Evolutionary conservation across 176 grass and related monocot genomes (phyloP).

Genomic region (Poa pratensis): DNA sequence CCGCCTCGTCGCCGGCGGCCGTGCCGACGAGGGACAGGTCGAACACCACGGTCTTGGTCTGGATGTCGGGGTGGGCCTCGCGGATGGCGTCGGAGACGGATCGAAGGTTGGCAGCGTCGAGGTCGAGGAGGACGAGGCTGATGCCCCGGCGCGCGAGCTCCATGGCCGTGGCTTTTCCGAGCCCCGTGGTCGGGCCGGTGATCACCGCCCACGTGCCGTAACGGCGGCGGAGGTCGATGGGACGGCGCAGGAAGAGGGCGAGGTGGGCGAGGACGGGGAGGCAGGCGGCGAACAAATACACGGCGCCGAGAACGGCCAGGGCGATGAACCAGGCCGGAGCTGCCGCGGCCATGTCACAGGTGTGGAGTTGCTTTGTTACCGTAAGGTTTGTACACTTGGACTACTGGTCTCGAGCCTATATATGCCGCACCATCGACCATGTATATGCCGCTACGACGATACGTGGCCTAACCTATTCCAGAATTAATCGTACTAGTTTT

Average conservation of each 20-base stretch:
- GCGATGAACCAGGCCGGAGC: neutral
- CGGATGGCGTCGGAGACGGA: conserved; percentile 12
- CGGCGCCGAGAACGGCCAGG: neutral
- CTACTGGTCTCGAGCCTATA: too few relatives aligned
- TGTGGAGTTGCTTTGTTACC: too few relatives aligned
- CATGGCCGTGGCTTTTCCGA: conserved; percentile 47
- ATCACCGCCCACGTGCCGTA: conserved; percentile 55
- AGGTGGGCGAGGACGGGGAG: conserved; percentile 17
- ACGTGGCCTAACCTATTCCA: too few relatives aligned
- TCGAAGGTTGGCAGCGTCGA: conserved; percentile 37
- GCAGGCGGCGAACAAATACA: neutral
- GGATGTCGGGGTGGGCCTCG: neutral
- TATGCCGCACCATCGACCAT: too few relatives aligned
- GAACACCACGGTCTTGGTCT: conserved; percentile 39
- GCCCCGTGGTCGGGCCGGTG: conserved; percentile 50
- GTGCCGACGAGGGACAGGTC: conserved; percentile 44
- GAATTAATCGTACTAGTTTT: too few relatives aligned
- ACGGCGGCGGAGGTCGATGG: conserved; percentile 34
- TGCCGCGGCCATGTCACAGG: neutral
- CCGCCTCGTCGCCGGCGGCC: neutral
- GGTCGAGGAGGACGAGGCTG: conserved; percentile 57
- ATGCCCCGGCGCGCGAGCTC: conserved; percentile 45
- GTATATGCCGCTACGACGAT: too few relatives aligned
- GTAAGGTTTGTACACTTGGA: too few relatives aligned
- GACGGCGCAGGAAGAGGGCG: neutral